Evolutionary conservation across 2,329 filamentous ascomycete genomes (phyloP), one percentile per base, ranked within the genome.

Genomic region (Colletotrichum godetiae): DNA sequence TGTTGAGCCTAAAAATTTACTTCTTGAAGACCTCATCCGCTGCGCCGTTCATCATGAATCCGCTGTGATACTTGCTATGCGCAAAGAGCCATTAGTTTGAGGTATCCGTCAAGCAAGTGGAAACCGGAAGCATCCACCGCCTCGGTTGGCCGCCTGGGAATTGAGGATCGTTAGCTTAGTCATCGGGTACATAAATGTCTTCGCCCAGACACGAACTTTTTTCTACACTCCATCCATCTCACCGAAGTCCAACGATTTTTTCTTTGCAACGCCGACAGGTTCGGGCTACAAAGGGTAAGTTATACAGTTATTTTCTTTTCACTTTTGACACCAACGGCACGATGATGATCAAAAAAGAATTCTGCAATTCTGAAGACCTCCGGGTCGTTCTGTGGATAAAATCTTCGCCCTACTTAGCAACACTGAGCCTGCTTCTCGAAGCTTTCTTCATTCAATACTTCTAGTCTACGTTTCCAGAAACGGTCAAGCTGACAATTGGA

Each of bases 281-380:
- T 11, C 33, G 22, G 2, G 31, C 31, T 24, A 19, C 22, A 33
- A 61, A 69, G 49, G 58, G 75, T 76, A 72, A 76, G 72, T 68
- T 6, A 5, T 11, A 27, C 5, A 52, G 80, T 83, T 82, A 78
- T 49, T 83, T 78, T 74, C 77, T 76, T 78, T 79, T 82, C 11
- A 22, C 22, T 31, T 5, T 11, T 59, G 8, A 49, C n/a, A 22
- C 42, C 42, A n/a, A 31, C 4, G 35, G 63, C 63, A 71, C 57
- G 73, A 74, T 80, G 79, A 80, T 80, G 79, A 78, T 74, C 76
- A 78, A 77, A 63, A 62, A 78, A 78, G 85, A 85, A 86, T 86
- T 86, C 85, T 86, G 85, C 85, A 86, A 86, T 86, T 83, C 85
- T 81, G 80, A 86, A 83, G 77, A 76, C 76, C 79, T 64, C 62